A percentile compares a stretch with the other conserved stretches of the same genome.
Evolutionary conservation across 108 stramenopile genomes (phyloP).

Genomic region (Fragilariopsis cylindrus): DNA sequence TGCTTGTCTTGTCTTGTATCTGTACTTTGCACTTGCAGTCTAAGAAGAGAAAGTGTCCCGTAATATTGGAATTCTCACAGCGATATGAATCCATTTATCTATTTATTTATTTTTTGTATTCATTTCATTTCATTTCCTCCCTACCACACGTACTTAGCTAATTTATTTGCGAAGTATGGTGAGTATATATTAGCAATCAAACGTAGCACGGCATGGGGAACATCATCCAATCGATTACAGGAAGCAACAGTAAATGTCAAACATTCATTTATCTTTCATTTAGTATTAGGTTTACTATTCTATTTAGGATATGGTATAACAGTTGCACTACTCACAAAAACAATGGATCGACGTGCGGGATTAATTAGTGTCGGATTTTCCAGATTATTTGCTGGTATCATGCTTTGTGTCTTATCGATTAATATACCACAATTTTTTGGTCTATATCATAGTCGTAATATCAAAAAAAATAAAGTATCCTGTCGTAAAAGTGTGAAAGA

Average conservation of each 20-base stretch:
- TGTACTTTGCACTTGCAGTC: too few relatives aligned
- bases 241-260: neutral
- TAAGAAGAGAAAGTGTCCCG: too few relatives aligned
- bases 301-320: neutral
- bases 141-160: neutral
- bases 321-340: neutral
- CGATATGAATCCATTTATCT: too few relatives aligned
- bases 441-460: neutral
- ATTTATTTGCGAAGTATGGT: neutral
- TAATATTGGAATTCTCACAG: too few relatives aligned
- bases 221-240: neutral
- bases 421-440: neutral
- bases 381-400: neutral
- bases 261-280: neutral
- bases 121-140: too few relatives aligned
- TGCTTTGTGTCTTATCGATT: neutral
- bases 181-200: neutral
- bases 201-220: neutral
- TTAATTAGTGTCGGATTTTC: neutral
- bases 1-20: too few relatives aligned
- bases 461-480: too few relatives aligned
- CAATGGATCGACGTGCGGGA: neutral
- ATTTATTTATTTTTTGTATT: too few relatives aligned
- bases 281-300: neutral
- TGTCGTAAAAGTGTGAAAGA: neutral